Base-by-base conservation (phyloP, 2,329 filamentous ascomycete species). In the Sporothrix schenckii region DNA sequence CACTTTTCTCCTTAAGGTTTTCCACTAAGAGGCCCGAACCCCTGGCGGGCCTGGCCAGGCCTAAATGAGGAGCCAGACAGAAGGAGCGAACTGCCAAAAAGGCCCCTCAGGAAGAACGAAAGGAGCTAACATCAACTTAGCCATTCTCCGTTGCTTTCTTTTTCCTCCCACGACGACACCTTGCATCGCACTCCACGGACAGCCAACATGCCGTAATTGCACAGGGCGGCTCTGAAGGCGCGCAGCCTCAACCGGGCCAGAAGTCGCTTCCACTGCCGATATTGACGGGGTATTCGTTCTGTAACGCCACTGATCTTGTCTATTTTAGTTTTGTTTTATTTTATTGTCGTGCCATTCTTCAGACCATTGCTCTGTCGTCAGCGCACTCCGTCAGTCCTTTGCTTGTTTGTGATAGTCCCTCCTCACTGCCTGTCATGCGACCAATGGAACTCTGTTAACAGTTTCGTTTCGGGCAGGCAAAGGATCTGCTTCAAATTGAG, bases 401-500 rank as follows among this genome's bases (percentile, higher is more conserved):
- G 11, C n/a, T 60, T 34, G 19, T 34, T 60, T 60, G 4, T 24
- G 50, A 7, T 24, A 11, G 10, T 53, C 21, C 21, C 50, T 21
- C n/a, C 50, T 7, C 50, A 6, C 6, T 52, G n/a, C 11, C 21
- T 11, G 52, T 54, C 52, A 54, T 34, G 30, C 30, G 4, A 34
- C 30, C 30, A 34, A 34, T 1, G 30, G 30, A 34, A 5, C 9
- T 5, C 47, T n/a, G 47, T 34, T 3, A 4, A 34, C 19, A 21
- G 4, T 27, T n/a, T 50, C 19, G 19, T n/a, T 50, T 50, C 16
- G 30, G 19, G 16, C 19, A 21, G 54, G 54, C 30, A 13, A 61
- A n/a, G n/a, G 39, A 61, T 61, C 58, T 47, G 58, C 75, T 77
- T 76, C 77, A 50, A 44, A 50, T 21, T 30, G 41, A n/a, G 41